A percentile compares a stretch with the other conserved stretches of the same genome.
phyloP scores from a whole-genome alignment of 169 alveolate species.

The Cryptosporidium viatorum region DNA sequence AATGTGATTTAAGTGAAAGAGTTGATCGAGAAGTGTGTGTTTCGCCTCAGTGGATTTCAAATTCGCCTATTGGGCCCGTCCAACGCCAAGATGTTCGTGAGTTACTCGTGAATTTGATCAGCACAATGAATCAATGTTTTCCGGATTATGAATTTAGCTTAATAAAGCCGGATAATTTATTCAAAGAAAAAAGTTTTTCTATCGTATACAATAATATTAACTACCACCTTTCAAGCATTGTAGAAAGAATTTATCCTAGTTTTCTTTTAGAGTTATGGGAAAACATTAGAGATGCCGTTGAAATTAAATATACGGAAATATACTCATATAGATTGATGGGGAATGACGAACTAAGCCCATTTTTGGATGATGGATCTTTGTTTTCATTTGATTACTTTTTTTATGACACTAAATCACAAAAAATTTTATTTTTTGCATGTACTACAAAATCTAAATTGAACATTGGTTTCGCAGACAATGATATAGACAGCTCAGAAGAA shows the following conservation, averaged over 20 bases:
- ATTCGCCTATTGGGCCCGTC: slow-evolving; percentile 76
- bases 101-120: slow-evolving; percentile 78
- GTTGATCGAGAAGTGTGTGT: slow-evolving; percentile 75
- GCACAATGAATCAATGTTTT: slow-evolving; percentile 81
- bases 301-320: slow-evolving; percentile 49
- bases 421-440: slow-evolving; percentile 66
- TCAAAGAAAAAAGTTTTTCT: slow-evolving; percentile 67
- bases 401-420: slow-evolving; percentile 54
- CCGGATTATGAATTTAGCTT: slow-evolving; percentile 83
- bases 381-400: slow-evolving; percentile 70
- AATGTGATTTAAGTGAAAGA: slow-evolving; percentile 51
- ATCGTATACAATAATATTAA: slow-evolving; percentile 78
- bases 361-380: slow-evolving; percentile 61
- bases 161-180: slow-evolving; percentile 79
- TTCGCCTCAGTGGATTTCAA: slow-evolving; percentile 76
- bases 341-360: slow-evolving; percentile 65
- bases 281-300: slow-evolving; percentile 63
- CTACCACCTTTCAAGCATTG: slow-evolving; percentile 76
- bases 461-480: not conserved
- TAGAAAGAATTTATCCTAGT: slow-evolving; percentile 79
- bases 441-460: slow-evolving; percentile 53
- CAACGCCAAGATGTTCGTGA: slow-evolving; percentile 75
- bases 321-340: slow-evolving; percentile 71
- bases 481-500: not conserved
- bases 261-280: slow-evolving; percentile 79